Base-by-base conservation (phyloP, 1,284 basidiomycete genomes). In the Ustanciosporium gigantosporum region DNA sequence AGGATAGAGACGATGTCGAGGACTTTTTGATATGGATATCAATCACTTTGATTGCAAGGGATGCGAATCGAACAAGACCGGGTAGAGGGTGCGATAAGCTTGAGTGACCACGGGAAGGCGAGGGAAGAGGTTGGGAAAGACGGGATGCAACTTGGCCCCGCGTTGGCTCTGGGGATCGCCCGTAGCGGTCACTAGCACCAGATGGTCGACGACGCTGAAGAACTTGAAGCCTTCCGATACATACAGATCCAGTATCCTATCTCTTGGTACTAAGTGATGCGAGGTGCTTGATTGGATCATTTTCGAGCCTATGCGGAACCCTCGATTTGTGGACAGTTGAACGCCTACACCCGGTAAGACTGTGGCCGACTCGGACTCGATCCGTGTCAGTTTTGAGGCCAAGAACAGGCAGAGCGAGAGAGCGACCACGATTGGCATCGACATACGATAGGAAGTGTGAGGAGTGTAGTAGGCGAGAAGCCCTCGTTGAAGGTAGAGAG, bases 171-270 rank as follows among this genome's bases (percentile, higher is more conserved):
- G 27, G 15, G 21, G 16, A 4, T 5, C 31, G 41, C 25, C 38
- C 3, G 34, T 25, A 1, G 46, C 34, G 0, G 50, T 60, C 9
- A 38, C 47, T 1, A 73, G 55, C 2, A 58, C 52, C 3, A 73
- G 49, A 37, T 74, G 68, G 24, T 74, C 73, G 15, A 68, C 17
- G 9, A 76, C 48, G 15, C 48, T 46, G 36, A 64, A 76, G 11
- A 46, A 37, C 3, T 58, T 51, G 27, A 72, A 60, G 4, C 52
- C 55, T 38, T 73, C 70, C 7, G 48, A 47, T 13, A 74, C 49
- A 27, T 72, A 55, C 2, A 73, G 27, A 29, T 76, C 74, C 1
- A 75, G 31, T 22, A 76, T 64, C 1, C 43, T 31, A 31, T 76
- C 70, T 14, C 68, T 52, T 0, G 73, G 61, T 3, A 76, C 38